Base-by-base conservation (phyloP, 257 asterid genomes). In the Mentha longifolia region DNA sequence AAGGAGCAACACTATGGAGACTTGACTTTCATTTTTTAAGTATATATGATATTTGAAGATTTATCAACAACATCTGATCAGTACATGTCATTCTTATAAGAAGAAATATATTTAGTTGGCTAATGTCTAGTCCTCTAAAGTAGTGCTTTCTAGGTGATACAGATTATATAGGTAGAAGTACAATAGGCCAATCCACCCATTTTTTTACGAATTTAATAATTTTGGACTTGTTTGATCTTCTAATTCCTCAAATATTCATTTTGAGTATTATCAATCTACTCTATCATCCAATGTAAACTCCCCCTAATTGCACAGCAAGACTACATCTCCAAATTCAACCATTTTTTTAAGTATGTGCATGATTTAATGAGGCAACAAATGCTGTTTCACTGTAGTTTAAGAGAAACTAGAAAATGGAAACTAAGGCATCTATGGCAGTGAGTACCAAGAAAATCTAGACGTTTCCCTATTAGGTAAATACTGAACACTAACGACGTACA, bases 381-480 rank as follows among this genome's bases (percentile, higher is more conserved):
- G 45, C 17, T 39, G 31, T 28, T 28, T 28, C 31, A 28, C 31
- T 28, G 2, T 28, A 28, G 31, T 28, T 28, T 28, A 1, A 3
- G 31, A 28, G 3, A 28, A 28, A 1, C 31, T 28, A 1, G 31
- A 28, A 28, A 28, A 68, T 13, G 73, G 42, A 35, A 37, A 52
- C 51, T 43, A 57, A 54, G 74, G 45, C 6, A 43, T 43, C 39
- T 3, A 43, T 7, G 13, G 22, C 28, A 10, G 30, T 19, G n/a
- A 55, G 43, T 20, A 13, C 47, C 16, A 39, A 47, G 67, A 37
- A 69, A 43, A 57, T 45, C 20, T 22, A 69, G 50, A 58, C 9
- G 42, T 54, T 69, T 57, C 63, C 42, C 31, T 56, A 51, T 70
- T 33, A 12, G 28, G 68, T 30, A 54, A 50, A 33, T 20, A 60